Evolutionary conservation across 345 rosid species (phyloP).

Genomic region (Crucihimalaya himalaica): DNA sequence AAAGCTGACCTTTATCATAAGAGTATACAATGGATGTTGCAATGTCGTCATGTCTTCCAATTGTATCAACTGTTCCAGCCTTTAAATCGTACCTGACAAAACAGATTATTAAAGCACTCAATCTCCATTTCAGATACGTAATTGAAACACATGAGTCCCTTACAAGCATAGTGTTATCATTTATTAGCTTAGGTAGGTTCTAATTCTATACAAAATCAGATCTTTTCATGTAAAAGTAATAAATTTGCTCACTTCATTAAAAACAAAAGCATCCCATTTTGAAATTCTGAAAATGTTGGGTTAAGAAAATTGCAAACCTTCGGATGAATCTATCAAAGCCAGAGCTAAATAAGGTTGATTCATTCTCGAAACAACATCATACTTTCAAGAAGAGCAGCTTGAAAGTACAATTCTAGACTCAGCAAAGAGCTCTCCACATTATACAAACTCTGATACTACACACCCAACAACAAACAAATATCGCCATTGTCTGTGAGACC

Average conservation of each 20-base stretch:
- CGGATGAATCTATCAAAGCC: conserved; percentile 72
- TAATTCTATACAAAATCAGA: not conserved
- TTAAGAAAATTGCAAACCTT: conserved; percentile 49
- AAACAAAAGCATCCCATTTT: not conserved
- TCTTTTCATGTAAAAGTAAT: not conserved
- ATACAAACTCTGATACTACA: conserved; percentile 68
- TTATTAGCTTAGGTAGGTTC: not conserved
- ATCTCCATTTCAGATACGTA: not conserved
- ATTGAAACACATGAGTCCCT: not conserved
- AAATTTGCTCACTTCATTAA: conserved; percentile 8
- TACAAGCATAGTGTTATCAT: not conserved
- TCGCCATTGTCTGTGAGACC: not conserved
- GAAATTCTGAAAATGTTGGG: not conserved
- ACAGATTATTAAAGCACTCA: not conserved
- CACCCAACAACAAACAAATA: not conserved
- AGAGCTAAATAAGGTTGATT: conserved; percentile 54
- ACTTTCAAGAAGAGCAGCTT: conserved; percentile 76
- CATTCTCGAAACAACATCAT: conserved; percentile 74
- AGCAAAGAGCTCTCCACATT: conserved; percentile 66
- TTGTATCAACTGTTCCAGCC: conserved; percentile 42
- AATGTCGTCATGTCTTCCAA: conserved; percentile 75
- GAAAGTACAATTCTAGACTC: conserved; percentile 49
- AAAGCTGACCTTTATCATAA: conserved; percentile 60
- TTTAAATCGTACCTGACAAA: conserved; percentile 68
- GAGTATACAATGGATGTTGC: conserved; percentile 69